Percentiles rank a stretch among this genome's conserved stretches.
Evolutionary conservation across 306 rosid species (phyloP).

Genomic region (Lathyrus aphaca): DNA sequence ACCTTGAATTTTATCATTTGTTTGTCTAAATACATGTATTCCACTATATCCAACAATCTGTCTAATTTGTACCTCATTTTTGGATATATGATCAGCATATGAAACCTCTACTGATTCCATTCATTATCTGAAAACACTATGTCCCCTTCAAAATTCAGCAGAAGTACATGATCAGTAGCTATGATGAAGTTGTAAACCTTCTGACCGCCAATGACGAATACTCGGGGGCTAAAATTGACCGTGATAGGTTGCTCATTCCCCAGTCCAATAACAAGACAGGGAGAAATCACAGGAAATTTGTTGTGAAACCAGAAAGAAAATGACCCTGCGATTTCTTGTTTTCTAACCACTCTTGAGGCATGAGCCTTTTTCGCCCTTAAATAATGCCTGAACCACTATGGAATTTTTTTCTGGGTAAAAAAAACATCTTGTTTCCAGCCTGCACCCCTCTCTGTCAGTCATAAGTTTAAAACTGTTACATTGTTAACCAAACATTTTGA

Average conservation of each 20-base stretch:
- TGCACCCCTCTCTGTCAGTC: background rate
- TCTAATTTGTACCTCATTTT: background rate
- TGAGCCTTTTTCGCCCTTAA: too few species aligned
- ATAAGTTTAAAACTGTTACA: background rate
- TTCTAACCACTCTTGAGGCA: too few species aligned
- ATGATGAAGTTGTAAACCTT: slow-evolving; percentile 20
- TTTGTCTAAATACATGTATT: background rate
- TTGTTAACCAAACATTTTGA: slow-evolving; percentile 23
- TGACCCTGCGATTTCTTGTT: background rate
- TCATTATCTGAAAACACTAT: background rate
- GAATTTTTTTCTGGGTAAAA: slow-evolving; percentile 20
- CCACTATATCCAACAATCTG: background rate
- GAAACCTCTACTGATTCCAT: slow-evolving; percentile 35
- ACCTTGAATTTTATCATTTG: slow-evolving; percentile 66
- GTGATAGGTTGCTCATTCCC: background rate
- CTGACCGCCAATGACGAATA: slow-evolving; percentile 5
- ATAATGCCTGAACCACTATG: background rate
- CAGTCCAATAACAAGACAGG: background rate
- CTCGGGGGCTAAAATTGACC: background rate
- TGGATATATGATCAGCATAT: background rate
- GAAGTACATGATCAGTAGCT: background rate
- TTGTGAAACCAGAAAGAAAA: slow-evolving; percentile 30
- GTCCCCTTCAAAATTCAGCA: background rate
- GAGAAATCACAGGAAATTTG: slow-evolving; percentile 20
- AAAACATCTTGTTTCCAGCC: slow-evolving; percentile 2